phyloP scores from a whole-genome alignment of 371 early-diverging fungal genomes.

The Apophysomyces elegans region DNA sequence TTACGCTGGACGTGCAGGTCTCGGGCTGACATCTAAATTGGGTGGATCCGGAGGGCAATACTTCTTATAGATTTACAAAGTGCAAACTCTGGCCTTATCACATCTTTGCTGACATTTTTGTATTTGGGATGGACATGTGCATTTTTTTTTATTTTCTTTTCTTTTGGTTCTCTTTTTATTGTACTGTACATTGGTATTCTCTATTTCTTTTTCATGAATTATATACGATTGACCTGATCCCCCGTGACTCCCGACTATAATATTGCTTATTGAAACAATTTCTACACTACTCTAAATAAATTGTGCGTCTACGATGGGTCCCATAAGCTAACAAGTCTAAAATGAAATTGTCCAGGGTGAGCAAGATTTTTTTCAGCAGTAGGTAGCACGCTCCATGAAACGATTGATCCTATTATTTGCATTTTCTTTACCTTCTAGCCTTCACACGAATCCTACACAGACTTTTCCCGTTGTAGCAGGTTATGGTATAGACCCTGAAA shows the following conservation, averaged over 20 bases:
- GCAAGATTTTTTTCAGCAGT: not conserved
- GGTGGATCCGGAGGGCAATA: slow-evolving; percentile 53
- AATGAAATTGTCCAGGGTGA: not conserved
- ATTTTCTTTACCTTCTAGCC: no score
- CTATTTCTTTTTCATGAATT: slow-evolving; percentile 1
- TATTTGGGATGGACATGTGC: slow-evolving; percentile 11
- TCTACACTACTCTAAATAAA: not conserved
- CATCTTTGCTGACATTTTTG: slow-evolving; percentile 2
- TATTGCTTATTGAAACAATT: not conserved
- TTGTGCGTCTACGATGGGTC: not conserved
- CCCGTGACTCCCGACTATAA: not conserved
- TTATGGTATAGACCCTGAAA: no score
- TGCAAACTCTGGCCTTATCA: not conserved
- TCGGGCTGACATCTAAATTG: slow-evolving; percentile 27
- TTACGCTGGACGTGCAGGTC: slow-evolving; percentile 23
- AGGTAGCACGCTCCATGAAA: no score
- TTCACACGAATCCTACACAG: no score
- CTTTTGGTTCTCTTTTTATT: not conserved
- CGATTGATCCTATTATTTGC: no score
- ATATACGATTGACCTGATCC: not conserved
- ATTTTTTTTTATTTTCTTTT: not conserved
- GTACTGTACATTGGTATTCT: slow-evolving; percentile 12
- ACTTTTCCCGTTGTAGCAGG: no score
- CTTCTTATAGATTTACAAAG: slow-evolving; percentile 37
- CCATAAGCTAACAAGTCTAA: no score